Conservation (phyloP, 2,329 filamentous ascomycete species). For the Fusarium sambucinum region DNA sequence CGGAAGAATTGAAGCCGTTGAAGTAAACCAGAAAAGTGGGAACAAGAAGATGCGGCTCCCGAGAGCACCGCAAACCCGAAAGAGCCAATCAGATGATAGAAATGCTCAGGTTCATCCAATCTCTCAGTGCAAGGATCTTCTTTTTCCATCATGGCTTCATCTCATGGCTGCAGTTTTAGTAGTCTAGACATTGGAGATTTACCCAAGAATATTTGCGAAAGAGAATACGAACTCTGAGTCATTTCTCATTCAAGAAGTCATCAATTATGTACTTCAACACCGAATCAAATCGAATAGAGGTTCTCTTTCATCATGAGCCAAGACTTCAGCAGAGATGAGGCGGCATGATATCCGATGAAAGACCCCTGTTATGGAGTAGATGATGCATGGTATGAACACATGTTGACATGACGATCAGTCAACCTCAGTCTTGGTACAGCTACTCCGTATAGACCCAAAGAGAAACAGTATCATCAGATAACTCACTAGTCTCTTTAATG, state of each 20-base stretch:
- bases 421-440: not conserved
- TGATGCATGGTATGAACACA: constrained; percentile 1
- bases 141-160: constrained; percentile 18
- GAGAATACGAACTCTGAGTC: not conserved
- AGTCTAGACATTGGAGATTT: not conserved
- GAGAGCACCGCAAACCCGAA: constrained; percentile 34
- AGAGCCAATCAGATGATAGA: constrained; percentile 30
- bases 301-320: constrained; percentile 6
- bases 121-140: not conserved
- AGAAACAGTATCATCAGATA: not conserved
- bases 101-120: constrained; percentile 1
- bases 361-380: constrained; percentile 10
- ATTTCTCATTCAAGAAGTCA: not conserved
- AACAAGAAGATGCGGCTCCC: constrained; percentile 20
- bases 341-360: constrained; percentile 22
- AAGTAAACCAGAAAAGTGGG: not conserved
- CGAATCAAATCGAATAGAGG: not conserved
- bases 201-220: not conserved
- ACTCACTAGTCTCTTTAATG: not conserved
- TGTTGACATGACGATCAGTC: not conserved
- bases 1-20: constrained; percentile 14
- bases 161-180: not conserved
- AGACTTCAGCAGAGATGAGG: constrained; percentile 20
- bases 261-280: not conserved
- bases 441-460: not conserved